Percentiles rank a stretch among this genome's conserved stretches.
phyloP scores from a whole-genome alignment of 768 basidiomycete genomes.

The Sistotremastrum suecicum region DNA sequence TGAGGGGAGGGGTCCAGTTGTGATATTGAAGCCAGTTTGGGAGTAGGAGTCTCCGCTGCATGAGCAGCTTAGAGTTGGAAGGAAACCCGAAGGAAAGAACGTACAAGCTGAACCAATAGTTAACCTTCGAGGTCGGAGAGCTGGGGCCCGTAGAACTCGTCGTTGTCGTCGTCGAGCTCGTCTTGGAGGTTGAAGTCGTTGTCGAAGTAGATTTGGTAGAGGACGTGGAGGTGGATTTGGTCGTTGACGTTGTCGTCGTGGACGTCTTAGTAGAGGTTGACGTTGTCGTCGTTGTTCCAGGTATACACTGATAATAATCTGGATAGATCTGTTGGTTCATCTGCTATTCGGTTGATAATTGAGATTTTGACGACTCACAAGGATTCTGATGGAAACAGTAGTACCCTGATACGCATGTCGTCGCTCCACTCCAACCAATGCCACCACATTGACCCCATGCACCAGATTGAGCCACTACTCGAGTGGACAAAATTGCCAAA shows the following conservation, averaged over 20 bases:
- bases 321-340: conserved; percentile 17
- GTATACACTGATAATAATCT: not conserved
- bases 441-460: conserved; percentile 10
- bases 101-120: conserved; percentile 49
- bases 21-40: conserved; percentile 35
- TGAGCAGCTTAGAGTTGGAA: not conserved
- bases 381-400: not conserved
- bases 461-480: conserved; percentile 1
- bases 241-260: conserved; percentile 19
- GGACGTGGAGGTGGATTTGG: conserved; percentile 22
- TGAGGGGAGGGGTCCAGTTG: conserved; percentile 25
- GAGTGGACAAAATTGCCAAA: not conserved
- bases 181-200: conserved; percentile 1
- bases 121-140: conserved; percentile 13
- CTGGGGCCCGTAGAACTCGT: conserved; percentile 4
- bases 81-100: conserved; percentile 5
- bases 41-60: conserved; percentile 45
- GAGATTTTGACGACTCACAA: not conserved
- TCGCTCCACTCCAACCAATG: conserved; percentile 27
- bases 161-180: conserved; percentile 8
- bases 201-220: conserved; percentile 9
- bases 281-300: not conserved
- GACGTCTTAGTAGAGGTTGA: conserved; percentile 30
- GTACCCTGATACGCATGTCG: conserved; percentile 28
- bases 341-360: conserved; percentile 7